These are phyloP conservation scores for Orbilia quercus DNA, from an alignment of 2,329 filamentous ascomycete species.

Conservation along the genomic window DNA sequence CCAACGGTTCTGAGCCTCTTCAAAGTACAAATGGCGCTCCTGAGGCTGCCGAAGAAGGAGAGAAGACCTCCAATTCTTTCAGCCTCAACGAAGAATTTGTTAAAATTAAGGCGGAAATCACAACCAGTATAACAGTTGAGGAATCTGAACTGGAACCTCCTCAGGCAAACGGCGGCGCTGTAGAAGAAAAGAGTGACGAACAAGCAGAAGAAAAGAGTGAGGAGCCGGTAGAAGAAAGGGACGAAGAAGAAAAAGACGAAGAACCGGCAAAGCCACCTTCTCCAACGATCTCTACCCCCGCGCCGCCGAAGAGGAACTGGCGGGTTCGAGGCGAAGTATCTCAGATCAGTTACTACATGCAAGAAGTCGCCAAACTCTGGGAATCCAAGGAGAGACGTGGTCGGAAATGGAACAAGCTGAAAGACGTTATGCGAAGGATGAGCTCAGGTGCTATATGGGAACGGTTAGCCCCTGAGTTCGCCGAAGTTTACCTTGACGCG, in stretches of 20 bases:
- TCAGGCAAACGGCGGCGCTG: neutral
- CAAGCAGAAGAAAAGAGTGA: neutral
- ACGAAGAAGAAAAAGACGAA: too few species aligned
- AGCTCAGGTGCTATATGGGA: slow-evolving; percentile 5
- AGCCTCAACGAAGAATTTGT: too few species aligned
- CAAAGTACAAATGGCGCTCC: neutral
- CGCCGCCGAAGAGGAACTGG: slow-evolving; percentile 1
- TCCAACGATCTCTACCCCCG: neutral
- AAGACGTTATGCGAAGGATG: slow-evolving; percentile 20
- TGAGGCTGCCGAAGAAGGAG: neutral
- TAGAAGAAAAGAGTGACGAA: neutral
- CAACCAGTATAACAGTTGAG: neutral
- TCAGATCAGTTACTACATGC: slow-evolving; percentile 5
- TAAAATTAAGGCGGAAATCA: neutral
- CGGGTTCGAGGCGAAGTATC: slow-evolving; percentile 28
- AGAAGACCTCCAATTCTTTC: too few species aligned
- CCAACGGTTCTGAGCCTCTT: too few species aligned
- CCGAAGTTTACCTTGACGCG: neutral
- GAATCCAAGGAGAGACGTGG: slow-evolving; percentile 5
- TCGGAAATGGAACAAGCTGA: slow-evolving; percentile 31
- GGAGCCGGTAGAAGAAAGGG: too few species aligned
- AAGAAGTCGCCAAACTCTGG: slow-evolving; percentile 1
- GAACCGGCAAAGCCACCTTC: too few species aligned
- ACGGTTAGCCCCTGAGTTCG: slow-evolving; percentile 8
- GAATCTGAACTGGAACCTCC: neutral